These are phyloP conservation scores for Alternaria alternata DNA, from an alignment of 2,329 filamentous ascomycete genomes.

Conservation along the genomic window DNA sequence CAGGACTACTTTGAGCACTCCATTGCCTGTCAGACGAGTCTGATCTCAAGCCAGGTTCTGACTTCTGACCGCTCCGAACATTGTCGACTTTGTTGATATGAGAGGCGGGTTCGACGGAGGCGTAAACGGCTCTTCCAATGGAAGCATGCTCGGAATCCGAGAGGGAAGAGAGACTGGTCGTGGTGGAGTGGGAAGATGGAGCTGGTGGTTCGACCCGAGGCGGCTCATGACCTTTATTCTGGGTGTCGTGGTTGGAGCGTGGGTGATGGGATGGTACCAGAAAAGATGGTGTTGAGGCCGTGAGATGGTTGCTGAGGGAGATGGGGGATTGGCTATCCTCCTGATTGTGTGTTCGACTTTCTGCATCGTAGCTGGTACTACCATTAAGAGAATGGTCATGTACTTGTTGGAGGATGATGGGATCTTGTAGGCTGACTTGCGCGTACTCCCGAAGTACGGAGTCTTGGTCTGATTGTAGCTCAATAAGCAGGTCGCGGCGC, in stretches of 20 bases:
- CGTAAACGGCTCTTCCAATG: not conserved
- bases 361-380: not conserved
- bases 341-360: not conserved
- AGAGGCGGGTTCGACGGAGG: not conserved
- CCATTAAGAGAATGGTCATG: not conserved
- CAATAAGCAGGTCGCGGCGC: constrained; percentile 3
- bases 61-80: not conserved
- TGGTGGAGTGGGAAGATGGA: not conserved
- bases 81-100: not conserved
- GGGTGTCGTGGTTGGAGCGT: not conserved
- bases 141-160: not conserved
- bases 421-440: not conserved
- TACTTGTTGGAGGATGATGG: not conserved
- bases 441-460: constrained; percentile 10
- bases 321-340: not conserved
- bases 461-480: constrained; percentile 8
- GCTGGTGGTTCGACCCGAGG: not conserved
- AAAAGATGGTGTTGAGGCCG: not conserved
- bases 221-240: not conserved
- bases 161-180: not conserved
- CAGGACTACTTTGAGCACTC: not conserved
- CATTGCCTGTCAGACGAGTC: not conserved
- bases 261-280: not conserved
- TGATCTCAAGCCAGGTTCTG: not conserved
- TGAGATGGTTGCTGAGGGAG: not conserved